These are phyloP conservation scores for Lolium multiflorum DNA, from an alignment of 176 grass and related monocot genomes.

Conservation along the genomic window DNA sequence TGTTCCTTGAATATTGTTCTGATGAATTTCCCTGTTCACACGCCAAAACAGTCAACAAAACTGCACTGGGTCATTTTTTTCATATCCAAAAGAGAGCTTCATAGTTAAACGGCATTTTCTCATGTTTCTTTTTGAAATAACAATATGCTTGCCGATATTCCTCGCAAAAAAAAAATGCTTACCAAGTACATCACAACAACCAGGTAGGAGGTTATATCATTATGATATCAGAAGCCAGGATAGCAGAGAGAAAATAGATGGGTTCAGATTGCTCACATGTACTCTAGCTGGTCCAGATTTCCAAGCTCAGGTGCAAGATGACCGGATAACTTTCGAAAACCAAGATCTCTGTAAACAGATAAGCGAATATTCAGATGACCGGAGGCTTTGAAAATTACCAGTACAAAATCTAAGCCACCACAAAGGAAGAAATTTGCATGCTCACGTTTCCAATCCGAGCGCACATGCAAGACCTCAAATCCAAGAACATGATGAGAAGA, in stretches of 20 bases:
- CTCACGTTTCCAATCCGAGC: background rate
- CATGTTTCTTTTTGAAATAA: no score
- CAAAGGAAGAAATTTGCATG: background rate
- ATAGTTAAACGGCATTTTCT: no score
- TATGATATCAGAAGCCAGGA: background rate
- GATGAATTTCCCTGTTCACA: background rate
- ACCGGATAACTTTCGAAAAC: background rate
- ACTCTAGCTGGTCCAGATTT: background rate
- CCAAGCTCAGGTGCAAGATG: background rate
- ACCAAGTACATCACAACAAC: background rate
- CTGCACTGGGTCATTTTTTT: background rate
- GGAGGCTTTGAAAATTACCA: background rate
- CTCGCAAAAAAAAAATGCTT: no score
- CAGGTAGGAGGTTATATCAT: background rate
- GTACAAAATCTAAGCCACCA: background rate
- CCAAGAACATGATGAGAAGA: background rate
- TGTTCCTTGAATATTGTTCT: background rate
- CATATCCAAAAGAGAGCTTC: no score
- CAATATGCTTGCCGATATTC: no score
- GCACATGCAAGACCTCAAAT: background rate
- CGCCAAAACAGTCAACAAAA: background rate
- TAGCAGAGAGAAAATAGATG: background rate
- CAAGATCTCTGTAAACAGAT: slow-evolving; percentile 3
- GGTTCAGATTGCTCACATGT: background rate
- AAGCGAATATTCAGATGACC: background rate